phyloP scores from a whole-genome alignment of 2,329 filamentous ascomycete species.

The Passalora sequoiae region DNA sequence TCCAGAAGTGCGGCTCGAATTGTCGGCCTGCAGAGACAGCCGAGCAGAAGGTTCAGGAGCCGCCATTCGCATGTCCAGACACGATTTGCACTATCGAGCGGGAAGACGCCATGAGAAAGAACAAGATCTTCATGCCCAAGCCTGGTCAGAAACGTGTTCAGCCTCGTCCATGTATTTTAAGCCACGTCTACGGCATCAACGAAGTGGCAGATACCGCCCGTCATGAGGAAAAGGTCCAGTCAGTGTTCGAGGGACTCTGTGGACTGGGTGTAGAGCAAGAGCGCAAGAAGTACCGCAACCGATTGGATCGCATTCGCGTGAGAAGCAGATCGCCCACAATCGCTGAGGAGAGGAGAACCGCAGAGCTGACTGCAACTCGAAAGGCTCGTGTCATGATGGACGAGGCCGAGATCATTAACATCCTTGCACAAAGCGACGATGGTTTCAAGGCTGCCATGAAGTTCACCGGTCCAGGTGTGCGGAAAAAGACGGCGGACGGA shows the following conservation, averaged over 20 bases:
- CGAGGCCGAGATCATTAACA: slow-evolving; percentile 1
- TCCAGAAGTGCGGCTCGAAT: background rate
- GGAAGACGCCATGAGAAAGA: background rate
- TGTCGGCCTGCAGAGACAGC: background rate
- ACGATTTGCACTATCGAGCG: background rate
- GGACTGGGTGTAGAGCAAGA: background rate
- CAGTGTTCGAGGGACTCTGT: background rate
- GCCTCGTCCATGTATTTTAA: background rate
- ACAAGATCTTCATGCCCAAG: background rate
- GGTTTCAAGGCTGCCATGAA: background rate
- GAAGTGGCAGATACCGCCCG: background rate
- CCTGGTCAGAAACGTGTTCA: background rate
- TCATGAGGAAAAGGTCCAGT: background rate
- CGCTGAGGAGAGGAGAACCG: background rate
- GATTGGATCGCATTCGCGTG: background rate
- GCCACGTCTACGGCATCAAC: background rate
- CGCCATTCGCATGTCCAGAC: background rate
- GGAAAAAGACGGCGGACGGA: background rate
- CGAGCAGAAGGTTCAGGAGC: background rate
- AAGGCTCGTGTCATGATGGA: background rate
- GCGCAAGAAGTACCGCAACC: background rate
- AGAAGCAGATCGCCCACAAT: background rate
- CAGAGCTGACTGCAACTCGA: too few relatives aligned
- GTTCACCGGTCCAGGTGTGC: slow-evolving; percentile 3
- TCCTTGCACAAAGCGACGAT: background rate